Evolutionary conservation across 1,284 basidiomycete genomes (phyloP).

Genomic region (Cystobasidium sp.): DNA sequence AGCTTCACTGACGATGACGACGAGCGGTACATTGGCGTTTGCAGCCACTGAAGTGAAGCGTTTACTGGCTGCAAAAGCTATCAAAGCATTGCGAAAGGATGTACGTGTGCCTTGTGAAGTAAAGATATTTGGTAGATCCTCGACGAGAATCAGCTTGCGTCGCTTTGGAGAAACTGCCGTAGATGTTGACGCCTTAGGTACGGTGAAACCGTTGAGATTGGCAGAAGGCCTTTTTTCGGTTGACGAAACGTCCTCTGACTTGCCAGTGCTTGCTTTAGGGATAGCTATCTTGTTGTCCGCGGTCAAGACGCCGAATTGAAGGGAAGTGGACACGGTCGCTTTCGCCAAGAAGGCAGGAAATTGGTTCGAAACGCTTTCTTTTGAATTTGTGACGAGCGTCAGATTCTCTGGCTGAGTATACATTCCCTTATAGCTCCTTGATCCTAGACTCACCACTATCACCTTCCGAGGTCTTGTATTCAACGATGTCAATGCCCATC

Average conservation of each 20-base stretch:
- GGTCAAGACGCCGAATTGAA: constrained; percentile 60
- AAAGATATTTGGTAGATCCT: constrained; percentile 88
- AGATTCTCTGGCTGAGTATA: neutral
- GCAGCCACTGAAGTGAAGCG: constrained; percentile 57
- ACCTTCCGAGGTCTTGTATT: constrained; percentile 67
- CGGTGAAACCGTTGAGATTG: constrained; percentile 10
- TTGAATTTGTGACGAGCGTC: constrained; percentile 35
- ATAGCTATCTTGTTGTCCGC: constrained; percentile 39
- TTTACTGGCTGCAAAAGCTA: constrained; percentile 60
- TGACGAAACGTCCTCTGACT: neutral
- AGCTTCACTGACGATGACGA: constrained; percentile 82
- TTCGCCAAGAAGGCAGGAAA: constrained; percentile 78
- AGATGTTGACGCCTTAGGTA: constrained; percentile 10
- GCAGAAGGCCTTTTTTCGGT: neutral
- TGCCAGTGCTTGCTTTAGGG: constrained; percentile 11
- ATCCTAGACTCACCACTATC: constrained; percentile 35
- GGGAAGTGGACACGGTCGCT: constrained; percentile 67
- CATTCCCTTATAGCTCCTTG: neutral
- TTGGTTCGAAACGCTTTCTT: constrained; percentile 71
- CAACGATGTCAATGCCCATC: constrained; percentile 77
- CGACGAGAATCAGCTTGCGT: constrained; percentile 72
- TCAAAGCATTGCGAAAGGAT: constrained; percentile 75
- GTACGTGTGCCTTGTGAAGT: constrained; percentile 70
- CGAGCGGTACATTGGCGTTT: constrained; percentile 66
- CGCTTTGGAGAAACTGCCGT: constrained; percentile 48